Evolutionary conservation across 441 rosid genomes (phyloP).

Genomic region (Arabidopsis lyrata): DNA sequence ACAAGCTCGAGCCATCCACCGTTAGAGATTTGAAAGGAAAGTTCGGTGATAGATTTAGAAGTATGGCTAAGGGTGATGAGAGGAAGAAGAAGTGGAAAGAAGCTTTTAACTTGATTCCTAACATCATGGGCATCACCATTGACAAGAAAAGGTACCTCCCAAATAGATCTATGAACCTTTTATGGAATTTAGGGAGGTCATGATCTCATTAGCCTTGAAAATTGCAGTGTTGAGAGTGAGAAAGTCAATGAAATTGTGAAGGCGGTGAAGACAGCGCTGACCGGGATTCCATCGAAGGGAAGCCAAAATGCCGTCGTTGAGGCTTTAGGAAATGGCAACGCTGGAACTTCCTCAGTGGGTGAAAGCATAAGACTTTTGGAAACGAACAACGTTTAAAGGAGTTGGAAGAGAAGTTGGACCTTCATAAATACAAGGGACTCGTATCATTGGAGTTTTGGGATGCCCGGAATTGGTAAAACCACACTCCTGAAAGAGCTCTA

Average conservation of each 20-base stretch:
- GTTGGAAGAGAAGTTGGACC: slow-evolving; percentile 9
- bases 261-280: background rate
- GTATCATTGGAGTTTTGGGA: slow-evolving; percentile 32
- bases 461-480: slow-evolving; percentile 31
- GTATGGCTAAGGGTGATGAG: background rate
- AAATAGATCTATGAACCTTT: background rate
- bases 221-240: background rate
- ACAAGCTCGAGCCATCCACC: slow-evolving; percentile 1
- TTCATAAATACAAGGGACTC: background rate
- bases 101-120: slow-evolving; percentile 8
- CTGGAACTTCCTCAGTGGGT: background rate
- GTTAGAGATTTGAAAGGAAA: background rate
- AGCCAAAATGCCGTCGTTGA: background rate
- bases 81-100: background rate
- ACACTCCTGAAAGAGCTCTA: background rate
- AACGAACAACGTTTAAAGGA: background rate
- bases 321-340: background rate
- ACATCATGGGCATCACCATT: slow-evolving; percentile 1
- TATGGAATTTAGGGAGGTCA: background rate
- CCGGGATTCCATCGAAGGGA: background rate
- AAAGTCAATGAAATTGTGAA: slow-evolving; percentile 6
- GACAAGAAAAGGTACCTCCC: slow-evolving; percentile 16
- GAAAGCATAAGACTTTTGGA: slow-evolving; percentile 8
- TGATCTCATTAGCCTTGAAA: background rate
- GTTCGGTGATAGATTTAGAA: slow-evolving; percentile 12